phyloP scores from a whole-genome alignment of 306 rosid species.

The Mucuna pruriens region DNA sequence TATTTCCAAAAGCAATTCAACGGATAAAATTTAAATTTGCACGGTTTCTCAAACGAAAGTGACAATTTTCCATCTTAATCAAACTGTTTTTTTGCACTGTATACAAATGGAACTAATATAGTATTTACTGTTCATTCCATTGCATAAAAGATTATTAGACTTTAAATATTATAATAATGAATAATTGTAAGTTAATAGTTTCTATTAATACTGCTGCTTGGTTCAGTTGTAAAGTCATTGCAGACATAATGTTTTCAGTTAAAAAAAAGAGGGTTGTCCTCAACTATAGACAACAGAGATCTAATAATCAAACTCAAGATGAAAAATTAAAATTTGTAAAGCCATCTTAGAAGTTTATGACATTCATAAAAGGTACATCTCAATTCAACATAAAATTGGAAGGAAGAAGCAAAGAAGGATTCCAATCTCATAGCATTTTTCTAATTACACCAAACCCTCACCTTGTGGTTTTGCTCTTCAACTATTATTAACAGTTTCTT shows the following conservation, averaged over 20 bases:
- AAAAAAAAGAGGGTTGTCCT: background rate
- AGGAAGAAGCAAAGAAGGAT: background rate
- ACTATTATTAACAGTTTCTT: background rate
- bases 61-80: too few relatives aligned
- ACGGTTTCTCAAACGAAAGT: too few relatives aligned
- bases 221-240: background rate
- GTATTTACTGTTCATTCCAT: background rate
- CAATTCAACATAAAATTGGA: background rate
- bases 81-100: background rate
- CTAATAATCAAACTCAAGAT: background rate
- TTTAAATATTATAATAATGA: background rate
- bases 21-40: too few relatives aligned
- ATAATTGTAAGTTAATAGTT: too few relatives aligned
- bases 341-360: background rate
- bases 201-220: background rate
- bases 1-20: background rate
- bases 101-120: background rate
- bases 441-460: background rate
- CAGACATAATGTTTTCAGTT: background rate
- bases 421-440: background rate
- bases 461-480: background rate
- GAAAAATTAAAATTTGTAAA: background rate
- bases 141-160: background rate
- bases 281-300: background rate
- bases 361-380: background rate